These are phyloP conservation scores for Ogataea nitratoaversa DNA, from an alignment of 805 yeast species.

Conservation along the genomic window DNA sequence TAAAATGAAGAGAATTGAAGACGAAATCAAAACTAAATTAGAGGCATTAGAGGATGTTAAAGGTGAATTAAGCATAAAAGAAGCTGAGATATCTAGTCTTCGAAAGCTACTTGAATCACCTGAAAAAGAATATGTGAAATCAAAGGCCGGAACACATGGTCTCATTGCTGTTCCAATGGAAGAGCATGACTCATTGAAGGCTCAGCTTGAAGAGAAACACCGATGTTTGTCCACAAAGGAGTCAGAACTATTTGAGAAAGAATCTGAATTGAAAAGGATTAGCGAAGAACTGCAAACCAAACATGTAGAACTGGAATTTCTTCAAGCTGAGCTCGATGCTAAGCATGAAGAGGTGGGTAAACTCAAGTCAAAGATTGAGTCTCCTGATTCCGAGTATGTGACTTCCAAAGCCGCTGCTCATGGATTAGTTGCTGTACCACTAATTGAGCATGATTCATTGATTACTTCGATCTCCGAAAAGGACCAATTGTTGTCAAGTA, in stretches of 20 bases:
- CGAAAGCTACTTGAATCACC: constrained; percentile 1
- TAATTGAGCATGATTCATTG: constrained; percentile 20
- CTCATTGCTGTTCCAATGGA: constrained; percentile 4
- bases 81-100: not conserved
- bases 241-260: not conserved
- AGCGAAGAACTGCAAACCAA: not conserved
- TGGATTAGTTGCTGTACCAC: constrained; percentile 26
- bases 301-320: not conserved
- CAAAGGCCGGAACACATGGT: constrained; percentile 3
- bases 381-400: constrained; percentile 32
- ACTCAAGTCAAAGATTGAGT: constrained; percentile 12
- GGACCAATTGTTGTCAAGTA: not conserved
- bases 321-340: constrained; percentile 1
- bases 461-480: too few relatives aligned
- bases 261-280: not conserved
- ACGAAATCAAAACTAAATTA: constrained; percentile 1
- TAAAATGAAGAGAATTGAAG: constrained; percentile 1
- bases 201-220: not conserved
- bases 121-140: not conserved
- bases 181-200: constrained; percentile 4
- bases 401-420: constrained; percentile 24
- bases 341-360: constrained; percentile 9
- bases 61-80: not conserved
- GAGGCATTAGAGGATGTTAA: constrained; percentile 4
- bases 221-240: not conserved